These are phyloP conservation scores for Apiospora koreana DNA, from an alignment of 2,329 filamentous ascomycete species.

Conservation along the genomic window DNA sequence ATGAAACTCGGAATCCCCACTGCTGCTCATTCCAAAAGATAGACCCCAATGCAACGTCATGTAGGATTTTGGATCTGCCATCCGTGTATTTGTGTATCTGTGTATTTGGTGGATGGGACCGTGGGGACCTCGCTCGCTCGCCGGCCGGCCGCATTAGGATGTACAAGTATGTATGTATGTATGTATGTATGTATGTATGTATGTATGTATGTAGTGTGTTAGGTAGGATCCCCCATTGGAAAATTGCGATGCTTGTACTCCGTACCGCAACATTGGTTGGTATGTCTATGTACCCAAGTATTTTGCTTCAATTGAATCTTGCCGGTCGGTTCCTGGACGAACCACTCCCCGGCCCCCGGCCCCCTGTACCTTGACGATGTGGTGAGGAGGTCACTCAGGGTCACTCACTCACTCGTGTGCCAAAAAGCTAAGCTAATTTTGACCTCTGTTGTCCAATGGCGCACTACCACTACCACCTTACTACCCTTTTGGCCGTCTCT, in stretches of 20 bases:
- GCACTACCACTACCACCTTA: not conserved
- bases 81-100: not conserved
- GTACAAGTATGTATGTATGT: too few relatives aligned
- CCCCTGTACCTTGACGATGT: not conserved
- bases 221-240: too few relatives aligned
- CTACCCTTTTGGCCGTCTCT: not conserved
- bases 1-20: not conserved
- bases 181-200: too few relatives aligned
- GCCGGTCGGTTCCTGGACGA: not conserved
- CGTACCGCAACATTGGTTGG: too few relatives aligned
- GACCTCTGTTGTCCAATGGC: not conserved
- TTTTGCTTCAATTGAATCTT: not conserved
- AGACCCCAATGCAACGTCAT: not conserved
- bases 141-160: not conserved
- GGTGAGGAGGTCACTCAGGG: too few relatives aligned
- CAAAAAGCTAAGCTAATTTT: not conserved
- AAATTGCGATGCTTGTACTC: too few relatives aligned
- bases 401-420: too few relatives aligned
- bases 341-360: not conserved
- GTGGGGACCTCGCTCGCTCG: not conserved
- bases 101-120: not conserved
- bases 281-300: not conserved
- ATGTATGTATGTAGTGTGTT: too few relatives aligned
- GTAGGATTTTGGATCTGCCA: conserved; percentile 6
- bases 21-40: not conserved